phyloP scores from a whole-genome alignment of 2,329 filamentous ascomycete genomes.

The Colletotrichum horii region DNA sequence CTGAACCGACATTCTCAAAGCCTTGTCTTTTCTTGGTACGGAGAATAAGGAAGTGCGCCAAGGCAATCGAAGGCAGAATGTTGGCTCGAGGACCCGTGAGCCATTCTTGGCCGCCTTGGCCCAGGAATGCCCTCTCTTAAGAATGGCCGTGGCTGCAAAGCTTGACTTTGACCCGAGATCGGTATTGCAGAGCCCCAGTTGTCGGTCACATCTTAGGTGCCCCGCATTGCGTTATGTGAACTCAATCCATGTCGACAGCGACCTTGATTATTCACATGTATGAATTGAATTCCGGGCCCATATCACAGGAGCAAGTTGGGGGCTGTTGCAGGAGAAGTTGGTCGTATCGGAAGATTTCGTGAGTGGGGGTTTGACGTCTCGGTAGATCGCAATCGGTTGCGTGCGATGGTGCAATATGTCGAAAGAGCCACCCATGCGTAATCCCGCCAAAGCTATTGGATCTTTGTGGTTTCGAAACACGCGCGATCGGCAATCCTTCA shows the following conservation, averaged over 20 bases:
- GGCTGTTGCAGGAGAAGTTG: background rate
- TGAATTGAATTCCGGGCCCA: background rate
- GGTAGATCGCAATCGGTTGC: background rate
- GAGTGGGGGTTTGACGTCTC: background rate
- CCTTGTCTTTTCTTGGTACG: background rate
- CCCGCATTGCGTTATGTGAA: slow-evolving; percentile 1
- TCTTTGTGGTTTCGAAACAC: too few species aligned
- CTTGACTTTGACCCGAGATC: background rate
- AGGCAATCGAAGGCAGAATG: background rate
- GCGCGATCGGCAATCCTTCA: background rate
- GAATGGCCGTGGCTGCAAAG: background rate
- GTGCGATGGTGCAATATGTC: slow-evolving; percentile 9
- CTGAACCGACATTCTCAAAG: background rate
- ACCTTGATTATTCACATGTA: background rate
- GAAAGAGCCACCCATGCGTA: background rate
- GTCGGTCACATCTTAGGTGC: background rate
- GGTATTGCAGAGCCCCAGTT: background rate
- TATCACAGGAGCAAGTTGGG: background rate
- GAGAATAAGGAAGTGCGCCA: background rate
- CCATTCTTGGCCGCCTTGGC: background rate
- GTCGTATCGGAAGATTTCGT: background rate
- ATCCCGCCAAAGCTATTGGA: background rate
- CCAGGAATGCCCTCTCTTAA: background rate
- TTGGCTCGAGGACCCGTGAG: background rate
- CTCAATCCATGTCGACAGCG: background rate